Evolutionary conservation across 257 asterid species (phyloP).

Genomic region (Nicotiana sylvestris): DNA sequence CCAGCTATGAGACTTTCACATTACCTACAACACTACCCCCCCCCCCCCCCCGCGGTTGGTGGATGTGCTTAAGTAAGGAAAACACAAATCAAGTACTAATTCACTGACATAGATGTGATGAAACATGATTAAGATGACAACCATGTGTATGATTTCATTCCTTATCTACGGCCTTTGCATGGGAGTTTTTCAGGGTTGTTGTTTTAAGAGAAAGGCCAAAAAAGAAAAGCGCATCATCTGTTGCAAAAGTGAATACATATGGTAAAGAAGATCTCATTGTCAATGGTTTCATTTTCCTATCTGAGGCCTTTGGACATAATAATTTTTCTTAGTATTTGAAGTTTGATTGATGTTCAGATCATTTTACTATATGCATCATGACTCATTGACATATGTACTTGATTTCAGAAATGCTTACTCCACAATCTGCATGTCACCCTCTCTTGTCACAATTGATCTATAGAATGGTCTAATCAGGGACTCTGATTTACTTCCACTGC

Average conservation of each 20-base stretch:
- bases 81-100: not conserved
- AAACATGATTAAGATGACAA: not conserved
- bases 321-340: not conserved
- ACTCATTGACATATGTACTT: not conserved
- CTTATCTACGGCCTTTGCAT: not conserved
- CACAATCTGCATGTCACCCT: no score
- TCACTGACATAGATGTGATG: not conserved
- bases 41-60: not conserved
- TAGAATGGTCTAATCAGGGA: not conserved
- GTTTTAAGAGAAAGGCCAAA: not conserved
- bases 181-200: not conserved
- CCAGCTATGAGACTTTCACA: not conserved
- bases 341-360: not conserved
- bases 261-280: not conserved
- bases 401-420: not conserved
- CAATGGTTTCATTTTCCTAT: not conserved
- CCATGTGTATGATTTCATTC: not conserved
- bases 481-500: not conserved
- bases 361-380: not conserved
- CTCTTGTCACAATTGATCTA: no score
- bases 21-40: not conserved
- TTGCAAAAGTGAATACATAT: not conserved
- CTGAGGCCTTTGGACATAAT: not conserved
- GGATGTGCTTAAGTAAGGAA: not conserved
- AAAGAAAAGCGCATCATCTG: not conserved